These are phyloP conservation scores for Noccaea bulbosa DNA, from an alignment of 345 rosid genomes.

Conservation along the genomic window DNA sequence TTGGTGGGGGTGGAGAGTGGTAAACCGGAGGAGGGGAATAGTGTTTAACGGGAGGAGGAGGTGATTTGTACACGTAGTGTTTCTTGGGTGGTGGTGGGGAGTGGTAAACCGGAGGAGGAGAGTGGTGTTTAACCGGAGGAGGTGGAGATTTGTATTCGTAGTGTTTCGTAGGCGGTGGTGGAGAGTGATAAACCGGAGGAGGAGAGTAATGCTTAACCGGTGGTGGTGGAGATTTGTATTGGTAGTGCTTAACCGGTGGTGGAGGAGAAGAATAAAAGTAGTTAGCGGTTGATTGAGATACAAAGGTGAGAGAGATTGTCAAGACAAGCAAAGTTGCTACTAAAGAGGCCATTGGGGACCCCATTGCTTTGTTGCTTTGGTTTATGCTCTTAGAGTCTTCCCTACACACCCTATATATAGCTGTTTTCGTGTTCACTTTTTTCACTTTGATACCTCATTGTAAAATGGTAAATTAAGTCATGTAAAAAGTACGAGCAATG, in stretches of 20 bases:
- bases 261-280: conserved; percentile 46
- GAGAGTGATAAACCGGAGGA: conserved; percentile 40
- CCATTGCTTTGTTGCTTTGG: conserved; percentile 32
- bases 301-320: conserved; percentile 40
- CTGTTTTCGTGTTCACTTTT: conserved; percentile 21
- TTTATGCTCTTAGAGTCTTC: conserved; percentile 22
- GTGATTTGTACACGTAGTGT: conserved; percentile 38
- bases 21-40: conserved; percentile 33
- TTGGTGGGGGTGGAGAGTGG: conserved; percentile 43
- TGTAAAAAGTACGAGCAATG: conserved; percentile 26
- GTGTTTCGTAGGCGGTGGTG: conserved; percentile 40
- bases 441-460: conserved; percentile 15
- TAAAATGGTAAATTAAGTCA: conserved; percentile 19
- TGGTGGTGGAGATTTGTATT: conserved; percentile 40
- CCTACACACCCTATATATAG: conserved; percentile 44
- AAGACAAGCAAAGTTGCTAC: conserved; percentile 41
- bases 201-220: conserved; percentile 40
- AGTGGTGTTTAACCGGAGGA: conserved; percentile 40
- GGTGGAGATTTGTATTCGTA: conserved; percentile 42
- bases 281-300: conserved; percentile 39
- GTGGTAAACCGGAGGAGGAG: conserved; percentile 37
- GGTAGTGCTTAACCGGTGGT: conserved; percentile 43
- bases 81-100: conserved; percentile 45
- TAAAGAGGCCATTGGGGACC: conserved; percentile 47
- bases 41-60: conserved; percentile 37